phyloP scores from a whole-genome alignment of 441 rosid genomes.

The Bruguiera hainesii region DNA sequence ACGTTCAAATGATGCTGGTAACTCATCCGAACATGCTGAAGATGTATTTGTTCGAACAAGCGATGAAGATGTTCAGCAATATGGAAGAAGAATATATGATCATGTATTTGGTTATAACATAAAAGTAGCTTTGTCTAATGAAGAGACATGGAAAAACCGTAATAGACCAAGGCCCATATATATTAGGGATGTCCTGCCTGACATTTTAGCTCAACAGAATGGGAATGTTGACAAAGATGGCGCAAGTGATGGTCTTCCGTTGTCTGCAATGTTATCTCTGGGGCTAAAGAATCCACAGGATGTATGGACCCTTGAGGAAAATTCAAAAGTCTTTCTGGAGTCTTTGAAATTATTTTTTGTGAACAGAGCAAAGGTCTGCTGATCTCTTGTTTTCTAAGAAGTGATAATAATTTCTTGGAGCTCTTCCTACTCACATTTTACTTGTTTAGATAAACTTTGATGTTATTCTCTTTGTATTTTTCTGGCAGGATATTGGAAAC shows the following conservation, averaged over 20 bases:
- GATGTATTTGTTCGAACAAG: conserved; percentile 66
- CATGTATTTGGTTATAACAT: conserved; percentile 96
- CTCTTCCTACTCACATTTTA: conserved; percentile 7
- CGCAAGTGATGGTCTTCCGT: conserved; percentile 34
- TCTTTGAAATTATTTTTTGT: conserved; percentile 64
- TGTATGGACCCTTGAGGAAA: conserved; percentile 77
- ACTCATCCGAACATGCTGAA: conserved; percentile 55
- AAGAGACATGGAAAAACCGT: conserved; percentile 94
- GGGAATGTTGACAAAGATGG: conserved; percentile 48
- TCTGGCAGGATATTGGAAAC: conserved; percentile 77
- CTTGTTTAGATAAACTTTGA: conserved; percentile 3
- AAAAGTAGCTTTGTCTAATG: conserved; percentile 82
- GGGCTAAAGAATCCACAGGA: conserved; percentile 98
- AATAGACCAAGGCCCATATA: conserved; percentile 75
- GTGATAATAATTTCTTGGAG: not conserved
- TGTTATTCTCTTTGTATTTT: conserved; percentile 7
- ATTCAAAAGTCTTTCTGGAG: conserved; percentile 76
- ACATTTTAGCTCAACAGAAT: conserved; percentile 47
- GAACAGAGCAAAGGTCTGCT: conserved; percentile 67
- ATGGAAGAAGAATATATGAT: conserved; percentile 92
- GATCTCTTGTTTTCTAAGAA: conserved; percentile 9
- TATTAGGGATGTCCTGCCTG: conserved; percentile 56
- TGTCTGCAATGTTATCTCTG: conserved; percentile 80
- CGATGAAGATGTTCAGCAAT: conserved; percentile 73
- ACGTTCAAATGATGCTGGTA: conserved; percentile 62